Evolutionary conservation across 257 asterid species (phyloP), one percentile per base, ranked within the genome.

Genomic region (Nicotiana knightiana): DNA sequence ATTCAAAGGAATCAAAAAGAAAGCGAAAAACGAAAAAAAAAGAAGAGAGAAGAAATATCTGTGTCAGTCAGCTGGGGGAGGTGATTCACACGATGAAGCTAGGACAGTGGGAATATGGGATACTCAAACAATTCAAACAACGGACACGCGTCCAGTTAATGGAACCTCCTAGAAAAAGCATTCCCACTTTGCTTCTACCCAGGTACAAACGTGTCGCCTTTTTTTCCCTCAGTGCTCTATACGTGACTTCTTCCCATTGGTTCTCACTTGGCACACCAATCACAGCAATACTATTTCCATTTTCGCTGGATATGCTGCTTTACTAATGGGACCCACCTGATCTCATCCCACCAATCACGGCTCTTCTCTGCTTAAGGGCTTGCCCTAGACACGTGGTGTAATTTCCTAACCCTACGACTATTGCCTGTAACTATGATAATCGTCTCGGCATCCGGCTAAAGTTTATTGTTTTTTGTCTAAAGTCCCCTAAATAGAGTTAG

Each of bases 281-380:
- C 30, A 66, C 46, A 84, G 73, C 39, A 4, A 15, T 21, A 11
- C 73, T 57, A 35, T 79, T 78, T 78, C 79, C 7, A 65, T 17
- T 87, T 88, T 80, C 81, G 64, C 64, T 54, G 81, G 89, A 87
- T 88, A 81, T 83, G 90, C 86, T 81, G 54, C 89, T 88, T 90
- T 86, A 68, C 4, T 1, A 30, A 0, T 9, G 82, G 94, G 89
- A 4, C 94, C 96, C 90, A 63, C 85, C 53, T 82, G 83, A 88
- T 88, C 90, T 82, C 54, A 28, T 4, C 59, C 64, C 84, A 58
- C 94, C 93, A 87, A 90, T 89, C 77, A 66, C 28, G 11, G 10
- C 48, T 39, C 84, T 2, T 86, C 79, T 54, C 85, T 75, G 85
- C 67, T 77, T 66, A 15, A 37, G 55, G 71, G 65, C 55, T 76